These are phyloP conservation scores for Moesziomyces parantarcticus DNA, from an alignment of 1,284 basidiomycete species.

Conservation along the genomic window DNA sequence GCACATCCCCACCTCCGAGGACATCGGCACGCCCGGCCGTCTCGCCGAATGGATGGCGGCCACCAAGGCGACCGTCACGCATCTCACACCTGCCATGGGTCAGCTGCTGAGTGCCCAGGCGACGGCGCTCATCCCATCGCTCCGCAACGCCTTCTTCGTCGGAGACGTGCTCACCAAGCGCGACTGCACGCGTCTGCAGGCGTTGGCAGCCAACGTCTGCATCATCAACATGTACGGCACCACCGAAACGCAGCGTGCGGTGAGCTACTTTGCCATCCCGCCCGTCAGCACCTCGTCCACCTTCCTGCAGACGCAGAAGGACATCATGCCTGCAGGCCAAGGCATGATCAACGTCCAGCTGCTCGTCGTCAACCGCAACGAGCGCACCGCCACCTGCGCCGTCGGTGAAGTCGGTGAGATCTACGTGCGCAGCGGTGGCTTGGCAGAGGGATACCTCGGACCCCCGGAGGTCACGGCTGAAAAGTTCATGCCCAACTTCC, in stretches of 20 bases:
- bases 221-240: conserved; percentile 99
- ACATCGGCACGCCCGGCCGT: conserved; percentile 95
- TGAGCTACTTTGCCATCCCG: conserved; percentile 96
- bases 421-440: conserved; percentile 93
- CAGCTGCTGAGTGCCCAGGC: conserved; percentile 97
- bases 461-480: conserved; percentile 79
- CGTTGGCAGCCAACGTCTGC: conserved; percentile 86
- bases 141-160: conserved; percentile 95
- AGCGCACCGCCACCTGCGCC: conserved; percentile 87
- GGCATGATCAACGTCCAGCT: conserved; percentile 99
- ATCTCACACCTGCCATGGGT: conserved; percentile 95
- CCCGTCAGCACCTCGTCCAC: conserved; percentile 84
- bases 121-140: conserved; percentile 84
- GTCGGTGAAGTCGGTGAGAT: conserved; percentile 99
- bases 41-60: conserved; percentile 99
- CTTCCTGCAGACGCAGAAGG: conserved; percentile 94
- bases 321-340: conserved; percentile 96
- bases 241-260: conserved; percentile 98
- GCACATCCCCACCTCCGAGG: conserved; percentile 95
- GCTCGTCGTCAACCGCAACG: conserved; percentile 93
- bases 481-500: conserved; percentile 68
- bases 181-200: conserved; percentile 93
- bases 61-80: conserved; percentile 81
- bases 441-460: conserved; percentile 96
- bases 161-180: conserved; percentile 99